Percentiles rank a stretch among this genome's conserved stretches.
phyloP scores from a whole-genome alignment of 1,284 basidiomycete species.

The Ustilago tritici region DNA sequence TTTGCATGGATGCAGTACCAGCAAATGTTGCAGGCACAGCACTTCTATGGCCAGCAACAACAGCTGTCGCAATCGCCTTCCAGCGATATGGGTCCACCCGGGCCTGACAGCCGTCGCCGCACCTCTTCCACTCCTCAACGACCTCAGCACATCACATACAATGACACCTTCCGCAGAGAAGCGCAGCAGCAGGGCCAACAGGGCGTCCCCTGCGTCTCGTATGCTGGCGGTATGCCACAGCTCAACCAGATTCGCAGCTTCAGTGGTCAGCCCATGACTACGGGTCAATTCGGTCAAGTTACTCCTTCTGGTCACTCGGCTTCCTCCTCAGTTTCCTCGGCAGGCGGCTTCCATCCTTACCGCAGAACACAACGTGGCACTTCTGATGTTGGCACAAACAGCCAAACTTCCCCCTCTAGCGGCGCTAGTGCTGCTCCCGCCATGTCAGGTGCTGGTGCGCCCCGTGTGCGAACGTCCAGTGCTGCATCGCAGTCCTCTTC shows the following conservation, averaged over 20 bases:
- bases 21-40: constrained; percentile 60
- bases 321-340: constrained; percentile 41
- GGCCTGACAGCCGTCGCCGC: constrained; percentile 48
- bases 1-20: constrained; percentile 63
- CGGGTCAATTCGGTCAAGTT: constrained; percentile 32
- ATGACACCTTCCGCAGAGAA: constrained; percentile 58
- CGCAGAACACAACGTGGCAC: constrained; percentile 50
- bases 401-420: constrained; percentile 28
- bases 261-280: constrained; percentile 26
- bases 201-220: constrained; percentile 35
- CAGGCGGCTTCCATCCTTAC: constrained; percentile 62
- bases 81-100: constrained; percentile 24
- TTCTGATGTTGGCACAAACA: constrained; percentile 45
- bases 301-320: constrained; percentile 34
- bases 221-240: constrained; percentile 29
- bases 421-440: constrained; percentile 12
- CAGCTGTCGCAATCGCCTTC: constrained; percentile 12
- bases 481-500: constrained; percentile 45
- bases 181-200: constrained; percentile 25
- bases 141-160: constrained; percentile 56
- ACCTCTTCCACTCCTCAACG: constrained; percentile 63
- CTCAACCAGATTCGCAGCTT: constrained; percentile 45
- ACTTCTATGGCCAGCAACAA: constrained; percentile 47
- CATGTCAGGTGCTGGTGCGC: constrained; percentile 6
- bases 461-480: constrained; percentile 54